Conservation (phyloP, 306 rosid genomes). For the Bauhinia variegata region DNA sequence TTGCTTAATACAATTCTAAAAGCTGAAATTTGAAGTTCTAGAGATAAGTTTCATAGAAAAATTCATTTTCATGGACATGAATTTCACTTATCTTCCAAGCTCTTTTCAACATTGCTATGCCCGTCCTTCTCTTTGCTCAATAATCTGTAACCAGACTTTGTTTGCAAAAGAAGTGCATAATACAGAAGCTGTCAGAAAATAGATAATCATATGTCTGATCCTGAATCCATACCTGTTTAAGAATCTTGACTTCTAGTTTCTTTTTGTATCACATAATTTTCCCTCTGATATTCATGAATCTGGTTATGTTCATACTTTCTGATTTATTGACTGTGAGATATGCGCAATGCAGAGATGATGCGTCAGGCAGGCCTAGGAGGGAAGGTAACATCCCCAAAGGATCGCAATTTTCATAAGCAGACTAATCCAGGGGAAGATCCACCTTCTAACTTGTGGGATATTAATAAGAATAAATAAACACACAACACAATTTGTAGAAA, state of each 20-base stretch:
- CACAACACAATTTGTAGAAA: too few relatives aligned
- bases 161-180: not conserved
- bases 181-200: constrained; percentile 1
- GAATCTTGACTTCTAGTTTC: not conserved
- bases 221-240: not conserved
- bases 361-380: constrained; percentile 73
- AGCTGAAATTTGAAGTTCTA: too few relatives aligned
- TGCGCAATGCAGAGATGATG: constrained; percentile 72
- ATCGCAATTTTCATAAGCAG: constrained; percentile 47
- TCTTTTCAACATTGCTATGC: too few relatives aligned
- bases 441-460: too few relatives aligned
- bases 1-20: too few relatives aligned
- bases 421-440: constrained; percentile 12
- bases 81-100: too few relatives aligned
- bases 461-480: too few relatives aligned
- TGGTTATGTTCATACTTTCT: constrained; percentile 13
- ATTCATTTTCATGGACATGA: too few relatives aligned
- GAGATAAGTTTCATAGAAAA: too few relatives aligned
- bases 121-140: too few relatives aligned
- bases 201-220: constrained; percentile 10
- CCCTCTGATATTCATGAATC: not conserved
- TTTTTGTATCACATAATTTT: not conserved
- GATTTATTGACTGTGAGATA: constrained; percentile 25
- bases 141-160: not conserved
- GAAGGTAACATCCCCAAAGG: constrained; percentile 64